Evolutionary conservation across 768 basidiomycete species (phyloP).

Genomic region (Termitomyces eurrhizus): DNA sequence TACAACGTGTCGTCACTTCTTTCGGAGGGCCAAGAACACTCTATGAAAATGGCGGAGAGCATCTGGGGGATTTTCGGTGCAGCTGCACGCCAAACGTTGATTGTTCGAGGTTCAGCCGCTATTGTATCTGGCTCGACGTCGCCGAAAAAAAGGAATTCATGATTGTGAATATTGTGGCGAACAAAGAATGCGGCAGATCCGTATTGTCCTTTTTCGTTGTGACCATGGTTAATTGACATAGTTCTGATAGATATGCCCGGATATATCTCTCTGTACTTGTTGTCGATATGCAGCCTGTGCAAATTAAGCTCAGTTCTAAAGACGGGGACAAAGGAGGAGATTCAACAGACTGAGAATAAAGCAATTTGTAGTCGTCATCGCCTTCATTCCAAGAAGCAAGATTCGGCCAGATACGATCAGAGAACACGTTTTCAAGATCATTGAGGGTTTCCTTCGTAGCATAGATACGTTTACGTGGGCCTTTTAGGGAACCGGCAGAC

Average conservation of each 20-base stretch:
- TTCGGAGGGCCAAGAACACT: slow-evolving; percentile 85
- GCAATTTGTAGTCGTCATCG: slow-evolving; percentile 53
- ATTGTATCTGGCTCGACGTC: slow-evolving; percentile 88
- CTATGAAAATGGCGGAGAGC: slow-evolving; percentile 85
- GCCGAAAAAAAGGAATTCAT: slow-evolving; percentile 90
- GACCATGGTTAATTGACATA: slow-evolving; percentile 74
- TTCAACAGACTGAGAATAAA: slow-evolving; percentile 59
- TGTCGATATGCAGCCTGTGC: slow-evolving; percentile 47
- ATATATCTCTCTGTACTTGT: slow-evolving; percentile 47
- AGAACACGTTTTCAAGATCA: slow-evolving; percentile 69
- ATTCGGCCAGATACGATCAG: slow-evolving; percentile 81
- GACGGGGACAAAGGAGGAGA: slow-evolving; percentile 1
- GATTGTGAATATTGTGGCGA: slow-evolving; percentile 52
- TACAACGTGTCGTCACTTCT: slow-evolving; percentile 65
- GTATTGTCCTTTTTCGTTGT: slow-evolving; percentile 53
- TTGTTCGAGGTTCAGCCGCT: slow-evolving; percentile 53
- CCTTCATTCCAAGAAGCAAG: slow-evolving; percentile 72
- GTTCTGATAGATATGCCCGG: slow-evolving; percentile 57
- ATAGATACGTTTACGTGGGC: slow-evolving; percentile 59
- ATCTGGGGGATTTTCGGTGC: slow-evolving; percentile 69
- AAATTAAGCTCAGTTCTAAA: slow-evolving; percentile 6
- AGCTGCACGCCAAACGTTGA: slow-evolving; percentile 76
- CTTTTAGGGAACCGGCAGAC: slow-evolving; percentile 72
- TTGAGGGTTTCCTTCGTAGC: slow-evolving; percentile 58
- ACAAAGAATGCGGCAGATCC: slow-evolving; percentile 85